Evolutionary conservation across 257 asterid species (phyloP), one percentile per base, ranked within the genome.

Genomic region (Solanum boliviense): DNA sequence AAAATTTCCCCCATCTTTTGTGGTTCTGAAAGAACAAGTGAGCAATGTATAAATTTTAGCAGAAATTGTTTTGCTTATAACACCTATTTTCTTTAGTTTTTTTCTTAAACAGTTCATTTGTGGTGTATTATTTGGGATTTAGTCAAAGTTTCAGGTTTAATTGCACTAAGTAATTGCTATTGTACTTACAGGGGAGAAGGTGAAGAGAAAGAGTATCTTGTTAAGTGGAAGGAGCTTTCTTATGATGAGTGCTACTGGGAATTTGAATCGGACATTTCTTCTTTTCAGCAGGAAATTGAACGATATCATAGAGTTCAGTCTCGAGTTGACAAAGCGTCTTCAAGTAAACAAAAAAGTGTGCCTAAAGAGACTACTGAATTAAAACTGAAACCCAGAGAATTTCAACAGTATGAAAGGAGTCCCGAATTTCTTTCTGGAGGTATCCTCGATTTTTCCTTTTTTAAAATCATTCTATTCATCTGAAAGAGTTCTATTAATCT

Each of bases 181-280:
- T 82, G 86, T 48, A 82, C 86, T 48, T 31, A 18, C 86, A 82
- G 98, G 96, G 98, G 92, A 72, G 89, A 89, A 31, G 97, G 92
- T 67, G 94, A 90, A 48, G 98, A 90, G 79, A 97, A 93, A 89
- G 98, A 97, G 92, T 97, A 95, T 92, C 94, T 94, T 88, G 98
- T 97, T 86, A 97, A 97, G 91, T 97, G 99, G 99, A 97, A 97
- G 92, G 99, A 97, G 91, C 99, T 97, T 89, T 88, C 95, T 21
- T 96, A 97, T 74, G 99, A 97, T 88, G 99, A 97, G 91, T 97
- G 98, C 89, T 91, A 90, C 67, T 97, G 99, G 99, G 99, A 97
- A 93, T 90, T 92, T 91, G 99, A 94, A 87, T 92, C 98, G 23
- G 96, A 92, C 88, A 94, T 97, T 91, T 91, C 95, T 87, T 95